Evolutionary conservation across 1,284 basidiomycete genomes (phyloP), one percentile per base, ranked within the genome.

Genomic region (Neonothopanus nambi): DNA sequence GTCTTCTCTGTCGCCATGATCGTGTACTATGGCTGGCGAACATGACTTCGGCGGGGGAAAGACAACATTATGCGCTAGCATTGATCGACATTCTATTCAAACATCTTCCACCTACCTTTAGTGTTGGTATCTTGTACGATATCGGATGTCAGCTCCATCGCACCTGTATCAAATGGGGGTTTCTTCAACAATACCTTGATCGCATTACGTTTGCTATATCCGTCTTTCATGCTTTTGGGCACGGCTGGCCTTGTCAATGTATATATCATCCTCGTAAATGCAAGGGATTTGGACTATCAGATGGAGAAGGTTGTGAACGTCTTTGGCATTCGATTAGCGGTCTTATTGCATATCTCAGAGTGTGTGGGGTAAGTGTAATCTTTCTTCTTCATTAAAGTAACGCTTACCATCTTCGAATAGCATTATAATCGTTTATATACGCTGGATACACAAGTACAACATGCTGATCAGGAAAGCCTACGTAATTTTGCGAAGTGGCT

Each of bases 231-330:
- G 67, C 67, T 1, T 71, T 65, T 58, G 69, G 67, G 0, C 70
- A 70, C 51, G 61, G 65, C 17, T 71, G 67, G 68, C 52, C 65
- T 1, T 71, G 69, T 36, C 69, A 71, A 42, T 23, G 68, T 1
- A 56, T 65, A 3, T 70, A 65, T 48, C 63, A 70, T 49, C 69
- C 68, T 5, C 51, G 67, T 9, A 65, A 66, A 37, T 50, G 64
- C 37, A 13, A 21, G 9, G 65, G 65, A 1, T 70, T 68, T 59
- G 70, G 69, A 0, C 54, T 68, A 9, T 57, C 64, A 1, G 63
- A 71, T 62, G 71, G 70, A 6, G 70, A 72, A 55, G 70, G 71
- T 5, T 68, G 66, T 55, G 68, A 73, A 48, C 37, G 63, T 5
- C 61, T 72, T 42, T 73, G 70, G 71, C 64, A 63, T 48, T 59